A percentile compares a stretch with the other conserved stretches of the same genome.
phyloP scores from a whole-genome alignment of 2,329 filamentous ascomycete species.

The Coniochaeta prunicola region DNA sequence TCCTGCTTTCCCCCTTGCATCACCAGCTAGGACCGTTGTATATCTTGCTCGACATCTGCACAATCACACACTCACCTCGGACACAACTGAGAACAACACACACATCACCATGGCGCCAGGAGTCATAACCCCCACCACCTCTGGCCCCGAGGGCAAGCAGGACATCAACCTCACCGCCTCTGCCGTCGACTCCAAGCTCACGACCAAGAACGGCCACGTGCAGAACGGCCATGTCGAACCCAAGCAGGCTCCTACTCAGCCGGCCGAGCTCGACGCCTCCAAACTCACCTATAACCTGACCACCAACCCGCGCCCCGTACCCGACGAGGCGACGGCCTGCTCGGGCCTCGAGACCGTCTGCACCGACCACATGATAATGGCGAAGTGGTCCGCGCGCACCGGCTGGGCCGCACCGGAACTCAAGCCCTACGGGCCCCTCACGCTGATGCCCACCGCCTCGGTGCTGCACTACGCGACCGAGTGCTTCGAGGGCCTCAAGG shows the following conservation, averaged over 20 bases:
- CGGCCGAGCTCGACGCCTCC: slow-evolving; percentile 55
- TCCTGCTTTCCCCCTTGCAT: not conserved
- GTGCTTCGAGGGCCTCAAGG: slow-evolving; percentile 82
- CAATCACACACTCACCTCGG: not conserved
- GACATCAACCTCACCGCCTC: slow-evolving; percentile 44
- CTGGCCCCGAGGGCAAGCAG: slow-evolving; percentile 36
- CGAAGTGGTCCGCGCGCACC: slow-evolving; percentile 52
- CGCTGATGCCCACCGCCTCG: slow-evolving; percentile 73
- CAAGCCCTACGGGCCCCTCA: slow-evolving; percentile 68
- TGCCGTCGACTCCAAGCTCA: slow-evolving; percentile 29
- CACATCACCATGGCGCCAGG: slow-evolving; percentile 18
- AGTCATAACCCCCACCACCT: slow-evolving; percentile 15
- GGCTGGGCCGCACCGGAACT: slow-evolving; percentile 73
- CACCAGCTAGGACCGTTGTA: not conserved
- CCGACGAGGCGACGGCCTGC: slow-evolving; percentile 39
- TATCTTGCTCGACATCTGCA: not conserved
- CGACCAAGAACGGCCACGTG: not conserved
- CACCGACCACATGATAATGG: slow-evolving; percentile 87
- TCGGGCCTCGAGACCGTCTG: slow-evolving; percentile 46
- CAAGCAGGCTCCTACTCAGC: slow-evolving; percentile 28
- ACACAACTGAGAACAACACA: slow-evolving; percentile 47
- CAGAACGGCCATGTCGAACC: slow-evolving; percentile 17
- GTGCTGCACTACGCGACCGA: slow-evolving; percentile 85
- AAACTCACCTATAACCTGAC: slow-evolving; percentile 50
- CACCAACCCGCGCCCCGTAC: slow-evolving; percentile 42